A percentile compares a stretch with the other conserved stretches of the same genome.
Evolutionary conservation across 1,284 basidiomycete species (phyloP).

Genomic region (Trametes sp.): DNA sequence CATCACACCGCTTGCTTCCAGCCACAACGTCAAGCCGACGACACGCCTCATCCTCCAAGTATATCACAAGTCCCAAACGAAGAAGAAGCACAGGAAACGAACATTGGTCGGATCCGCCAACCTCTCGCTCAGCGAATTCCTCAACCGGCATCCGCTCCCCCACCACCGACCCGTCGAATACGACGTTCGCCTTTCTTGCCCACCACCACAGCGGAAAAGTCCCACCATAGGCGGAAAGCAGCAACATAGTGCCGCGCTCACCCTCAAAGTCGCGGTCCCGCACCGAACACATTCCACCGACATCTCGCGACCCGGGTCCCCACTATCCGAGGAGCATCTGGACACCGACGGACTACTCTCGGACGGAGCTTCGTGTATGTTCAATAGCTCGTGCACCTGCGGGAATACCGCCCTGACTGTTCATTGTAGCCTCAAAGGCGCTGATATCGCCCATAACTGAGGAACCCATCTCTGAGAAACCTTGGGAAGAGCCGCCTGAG

Average conservation of each 20-base stretch:
- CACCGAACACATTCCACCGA: constrained; percentile 10
- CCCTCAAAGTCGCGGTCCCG: constrained; percentile 37
- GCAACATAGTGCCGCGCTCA: constrained; percentile 38
- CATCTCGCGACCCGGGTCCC: constrained; percentile 20
- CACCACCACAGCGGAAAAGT: constrained; percentile 40
- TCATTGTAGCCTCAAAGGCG: constrained; percentile 18
- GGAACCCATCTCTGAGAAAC: constrained; percentile 4
- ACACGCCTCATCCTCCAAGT: constrained; percentile 60
- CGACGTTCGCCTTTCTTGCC: constrained; percentile 39
- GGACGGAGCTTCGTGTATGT: constrained; percentile 26
- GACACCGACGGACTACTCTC: constrained; percentile 24
- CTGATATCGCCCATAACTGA: constrained; percentile 14
- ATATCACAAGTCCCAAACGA: constrained; percentile 56
- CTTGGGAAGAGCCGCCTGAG: constrained; percentile 18
- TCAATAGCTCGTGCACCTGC: background rate
- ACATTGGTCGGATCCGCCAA: constrained; percentile 58
- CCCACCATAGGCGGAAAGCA: constrained; percentile 35
- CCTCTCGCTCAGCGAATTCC: constrained; percentile 58
- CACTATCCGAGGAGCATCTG: constrained; percentile 16
- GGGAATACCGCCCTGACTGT: background rate
- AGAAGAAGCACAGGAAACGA: constrained; percentile 65
- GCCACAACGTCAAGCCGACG: constrained; percentile 46
- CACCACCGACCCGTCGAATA: constrained; percentile 33
- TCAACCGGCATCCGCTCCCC: constrained; percentile 48
- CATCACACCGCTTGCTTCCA: too few relatives aligned